Evolutionary conservation across 192 early-diverging fungal genomes (phyloP).

Genomic region (Pecoramyces ruminantium): DNA sequence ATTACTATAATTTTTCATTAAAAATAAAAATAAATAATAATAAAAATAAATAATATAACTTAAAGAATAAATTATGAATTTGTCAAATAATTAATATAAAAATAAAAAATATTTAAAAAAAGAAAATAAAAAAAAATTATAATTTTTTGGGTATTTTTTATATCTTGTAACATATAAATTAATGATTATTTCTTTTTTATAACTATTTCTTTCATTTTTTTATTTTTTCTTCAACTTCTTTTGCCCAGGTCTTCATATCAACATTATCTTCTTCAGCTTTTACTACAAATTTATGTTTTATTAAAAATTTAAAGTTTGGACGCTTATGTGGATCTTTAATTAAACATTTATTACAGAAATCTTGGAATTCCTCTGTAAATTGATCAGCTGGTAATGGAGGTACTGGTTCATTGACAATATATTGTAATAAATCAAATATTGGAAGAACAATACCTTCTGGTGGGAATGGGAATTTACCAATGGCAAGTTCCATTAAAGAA

Average conservation of each 20-base stretch:
- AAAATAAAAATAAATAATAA: no score
- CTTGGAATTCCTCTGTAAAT: conserved; percentile 50
- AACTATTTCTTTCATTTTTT: neutral
- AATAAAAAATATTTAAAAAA: no score
- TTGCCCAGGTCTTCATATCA: neutral
- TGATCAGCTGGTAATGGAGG: conserved; percentile 52
- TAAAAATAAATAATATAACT: no score
- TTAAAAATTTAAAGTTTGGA: neutral
- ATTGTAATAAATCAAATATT: conserved; percentile 61
- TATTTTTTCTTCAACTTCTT: neutral
- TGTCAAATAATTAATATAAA: no score
- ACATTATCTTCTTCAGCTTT: neutral
- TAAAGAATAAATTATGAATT: no score
- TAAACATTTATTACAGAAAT: conserved; percentile 19
- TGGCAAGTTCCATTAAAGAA: conserved; percentile 82
- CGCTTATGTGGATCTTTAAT: neutral
- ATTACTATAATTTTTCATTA: no score
- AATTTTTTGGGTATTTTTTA: no score
- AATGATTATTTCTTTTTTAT: neutral
- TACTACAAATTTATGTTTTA: neutral
- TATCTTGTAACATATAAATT: no score
- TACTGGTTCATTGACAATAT: conserved; percentile 76
- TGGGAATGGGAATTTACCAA: conserved; percentile 85
- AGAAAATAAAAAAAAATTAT: no score
- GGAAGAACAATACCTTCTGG: conserved; percentile 62